Evolutionary conservation across 768 basidiomycete genomes (phyloP).

Genomic region (Boletus sp.): DNA sequence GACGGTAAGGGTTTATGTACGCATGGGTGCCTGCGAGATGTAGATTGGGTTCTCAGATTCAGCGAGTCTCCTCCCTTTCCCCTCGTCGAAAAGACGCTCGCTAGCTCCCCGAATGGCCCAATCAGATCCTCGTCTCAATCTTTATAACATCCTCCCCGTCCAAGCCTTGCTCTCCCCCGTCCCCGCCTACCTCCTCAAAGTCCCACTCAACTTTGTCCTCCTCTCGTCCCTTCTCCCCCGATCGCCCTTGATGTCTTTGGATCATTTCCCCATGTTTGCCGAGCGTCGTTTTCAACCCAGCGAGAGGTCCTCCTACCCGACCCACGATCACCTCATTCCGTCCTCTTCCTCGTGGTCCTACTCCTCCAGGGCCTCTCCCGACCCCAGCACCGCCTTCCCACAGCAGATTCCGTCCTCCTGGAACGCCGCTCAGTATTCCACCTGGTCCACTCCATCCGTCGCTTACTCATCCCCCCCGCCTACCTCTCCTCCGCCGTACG

Average conservation of each 20-base stretch:
- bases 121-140: slow-evolving; percentile 25
- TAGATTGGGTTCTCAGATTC: slow-evolving; percentile 30
- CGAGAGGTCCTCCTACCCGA: slow-evolving; percentile 23
- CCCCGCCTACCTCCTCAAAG: not conserved
- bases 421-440: slow-evolving; percentile 17
- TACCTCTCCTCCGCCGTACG: slow-evolving; percentile 23
- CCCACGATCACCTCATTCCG: slow-evolving; percentile 24
- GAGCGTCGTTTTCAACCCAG: slow-evolving; percentile 33
- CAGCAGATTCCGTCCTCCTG: slow-evolving; percentile 20
- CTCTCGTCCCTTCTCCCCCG: not conserved
- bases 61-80: not conserved
- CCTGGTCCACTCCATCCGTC: slow-evolving; percentile 16
- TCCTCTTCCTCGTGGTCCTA: slow-evolving; percentile 28
- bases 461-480: slow-evolving; percentile 24
- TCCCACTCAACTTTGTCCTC: not conserved
- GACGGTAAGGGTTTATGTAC: slow-evolving; percentile 1
- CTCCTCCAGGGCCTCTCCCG: slow-evolving; percentile 21
- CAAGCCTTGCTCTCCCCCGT: slow-evolving; percentile 10
- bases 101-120: slow-evolving; percentile 13
- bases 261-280: slow-evolving; percentile 33
- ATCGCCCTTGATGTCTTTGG: slow-evolving; percentile 30
- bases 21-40: slow-evolving; percentile 8
- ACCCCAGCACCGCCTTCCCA: slow-evolving; percentile 12
- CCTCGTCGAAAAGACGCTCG: not conserved
- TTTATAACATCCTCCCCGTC: slow-evolving; percentile 28